Conservation (phyloP, 2,329 filamentous ascomycete genomes). For the Aspergillus sp. region DNA sequence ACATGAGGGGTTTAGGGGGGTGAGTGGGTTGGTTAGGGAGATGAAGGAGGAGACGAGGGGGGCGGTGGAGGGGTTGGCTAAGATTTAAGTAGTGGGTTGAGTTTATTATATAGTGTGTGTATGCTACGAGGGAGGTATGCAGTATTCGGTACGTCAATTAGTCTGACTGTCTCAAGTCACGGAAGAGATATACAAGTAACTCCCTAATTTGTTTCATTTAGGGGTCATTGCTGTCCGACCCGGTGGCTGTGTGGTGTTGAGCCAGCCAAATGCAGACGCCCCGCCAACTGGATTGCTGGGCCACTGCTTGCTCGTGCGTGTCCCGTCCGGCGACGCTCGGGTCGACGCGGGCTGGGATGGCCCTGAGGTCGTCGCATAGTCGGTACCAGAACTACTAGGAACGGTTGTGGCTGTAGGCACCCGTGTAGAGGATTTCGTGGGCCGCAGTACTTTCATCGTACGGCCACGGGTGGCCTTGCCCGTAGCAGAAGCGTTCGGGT, state of each 20-base stretch:
- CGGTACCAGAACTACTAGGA: conserved; percentile 17
- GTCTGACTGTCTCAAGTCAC: not conserved
- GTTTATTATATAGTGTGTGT: not conserved
- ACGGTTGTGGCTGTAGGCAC: conserved; percentile 28
- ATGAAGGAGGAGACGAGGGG: conserved; percentile 69
- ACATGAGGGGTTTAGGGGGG: conserved; percentile 67
- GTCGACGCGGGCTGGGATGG: conserved; percentile 20
- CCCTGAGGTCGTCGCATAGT: conserved; percentile 13
- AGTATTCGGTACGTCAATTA: not conserved
- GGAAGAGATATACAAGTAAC: no score
- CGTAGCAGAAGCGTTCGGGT: conserved; percentile 48
- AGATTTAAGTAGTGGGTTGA: conserved; percentile 45
- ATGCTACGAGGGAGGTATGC: not conserved
- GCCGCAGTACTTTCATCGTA: conserved; percentile 88
- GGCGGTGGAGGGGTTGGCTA: conserved; percentile 66
- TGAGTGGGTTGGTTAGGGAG: conserved; percentile 79
- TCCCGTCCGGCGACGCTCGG: conserved; percentile 29
- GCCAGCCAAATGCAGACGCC: conserved; percentile 93
- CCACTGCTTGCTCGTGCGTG: conserved; percentile 51
- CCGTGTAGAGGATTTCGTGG: conserved; percentile 61
- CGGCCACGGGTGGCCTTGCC: conserved; percentile 63
- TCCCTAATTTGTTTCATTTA: conserved; percentile 30
- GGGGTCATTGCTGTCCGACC: conserved; percentile 17
- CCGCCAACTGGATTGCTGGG: conserved; percentile 82
- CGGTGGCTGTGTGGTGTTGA: conserved; percentile 57